Evolutionary conservation across 2,329 filamentous ascomycete species (phyloP).

Genomic region (Fusarium piperis): DNA sequence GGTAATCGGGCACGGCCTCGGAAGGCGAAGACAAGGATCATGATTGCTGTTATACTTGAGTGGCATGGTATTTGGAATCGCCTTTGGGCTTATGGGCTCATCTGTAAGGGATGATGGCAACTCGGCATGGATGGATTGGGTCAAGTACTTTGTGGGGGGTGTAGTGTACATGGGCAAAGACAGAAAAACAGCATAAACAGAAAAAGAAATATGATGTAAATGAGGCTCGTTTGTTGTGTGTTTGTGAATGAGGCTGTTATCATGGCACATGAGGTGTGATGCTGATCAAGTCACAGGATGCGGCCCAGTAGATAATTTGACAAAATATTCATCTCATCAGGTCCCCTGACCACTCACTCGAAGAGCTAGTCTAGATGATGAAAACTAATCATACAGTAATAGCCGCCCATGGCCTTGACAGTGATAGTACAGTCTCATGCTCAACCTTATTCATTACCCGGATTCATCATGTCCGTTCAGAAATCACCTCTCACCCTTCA

Average conservation of each 20-base stretch:
- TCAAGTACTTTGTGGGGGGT: not conserved
- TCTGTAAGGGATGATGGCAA: not conserved
- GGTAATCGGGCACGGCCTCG: not conserved
- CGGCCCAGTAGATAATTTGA: not conserved
- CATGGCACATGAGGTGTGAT: not conserved
- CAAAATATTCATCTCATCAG: not conserved
- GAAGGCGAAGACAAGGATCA: not conserved
- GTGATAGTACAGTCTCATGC: slow-evolving; percentile 7
- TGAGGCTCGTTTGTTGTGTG: not conserved
- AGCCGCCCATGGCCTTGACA: slow-evolving; percentile 7
- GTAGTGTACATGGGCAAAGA: not conserved
- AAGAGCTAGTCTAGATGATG: slow-evolving; percentile 4
- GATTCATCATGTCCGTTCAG: slow-evolving; percentile 4
- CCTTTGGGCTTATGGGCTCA: slow-evolving; percentile 1
- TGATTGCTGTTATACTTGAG: not conserved
- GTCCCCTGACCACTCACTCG: not conserved
- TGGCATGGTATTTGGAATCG: not conserved
- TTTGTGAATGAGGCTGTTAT: not conserved
- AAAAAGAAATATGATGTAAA: slow-evolving; percentile 9
- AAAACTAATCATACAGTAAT: slow-evolving; percentile 19
- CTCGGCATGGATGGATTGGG: not conserved
- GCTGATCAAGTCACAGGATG: not conserved
- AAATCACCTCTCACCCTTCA: slow-evolving; percentile 4
- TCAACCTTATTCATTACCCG: not conserved
- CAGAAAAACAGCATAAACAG: slow-evolving; percentile 10